Base-by-base conservation (phyloP, 495 filamentous ascomycete species). In the Hyaloscypha finlandica region DNA sequence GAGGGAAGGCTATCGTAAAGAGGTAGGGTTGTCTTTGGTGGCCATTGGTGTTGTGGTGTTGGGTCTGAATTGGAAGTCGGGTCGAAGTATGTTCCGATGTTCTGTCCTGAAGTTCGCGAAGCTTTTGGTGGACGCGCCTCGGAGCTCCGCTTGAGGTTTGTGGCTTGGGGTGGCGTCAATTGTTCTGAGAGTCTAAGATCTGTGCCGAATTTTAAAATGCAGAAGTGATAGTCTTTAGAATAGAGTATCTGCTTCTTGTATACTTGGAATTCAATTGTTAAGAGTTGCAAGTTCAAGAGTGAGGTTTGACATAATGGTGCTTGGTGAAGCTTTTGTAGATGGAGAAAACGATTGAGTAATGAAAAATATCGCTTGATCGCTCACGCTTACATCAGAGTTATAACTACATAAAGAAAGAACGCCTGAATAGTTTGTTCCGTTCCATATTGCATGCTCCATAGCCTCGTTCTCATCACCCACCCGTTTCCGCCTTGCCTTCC, bases 401-500 rank as follows among this genome's bases (percentile, higher is more conserved):
- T 56, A 48, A 16, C 53, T 56, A 56, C 53, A 56, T 29, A 32
- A 61, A 62, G 52, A 67, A 66, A 57, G 53, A 33, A 67, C 35
- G 48, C 30, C 56, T 29, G 35, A 67, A 22, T 20, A 8, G 42
- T 12, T 48, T 48, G 42, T 51, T 22, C 25, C 8, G 25, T 29
- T 6, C 53, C 45, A 54, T 61, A 53, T 61, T 48, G 56, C 35
- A 67, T 60, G 64, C 64, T 54, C 52, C 52, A 64, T 52, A 48
- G 9, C 6, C 20, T n/a, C 31, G 33, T 30, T 8, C 45, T 22
- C 9, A 35, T 25, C 20, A 29, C 5, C 33, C 59, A 25, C 25
- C 25, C 25, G 25, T 25, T 25, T 25, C 25, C 32, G 59, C 52
- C 30, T 57, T 20, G 25, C 29, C 45, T 32, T 31, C 19, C 55